These are phyloP conservation scores for Borovskyia barvae DNA, from an alignment of 208 protist species.

Conservation along the genomic window DNA sequence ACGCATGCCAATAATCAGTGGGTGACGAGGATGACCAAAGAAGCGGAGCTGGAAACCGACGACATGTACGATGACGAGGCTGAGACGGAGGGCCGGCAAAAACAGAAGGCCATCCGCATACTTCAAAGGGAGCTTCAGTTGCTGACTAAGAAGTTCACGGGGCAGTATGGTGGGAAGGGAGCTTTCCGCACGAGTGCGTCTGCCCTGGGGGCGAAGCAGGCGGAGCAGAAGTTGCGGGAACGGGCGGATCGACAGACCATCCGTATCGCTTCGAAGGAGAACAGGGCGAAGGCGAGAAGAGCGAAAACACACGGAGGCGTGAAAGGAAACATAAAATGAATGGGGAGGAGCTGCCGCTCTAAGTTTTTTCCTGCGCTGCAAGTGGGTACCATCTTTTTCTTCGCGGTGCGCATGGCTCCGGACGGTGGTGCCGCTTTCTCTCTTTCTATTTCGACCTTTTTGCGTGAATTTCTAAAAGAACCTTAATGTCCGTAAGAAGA, in stretches of 20 bases:
- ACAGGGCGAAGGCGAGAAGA: conserved; percentile 8
- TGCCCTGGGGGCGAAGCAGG: conserved; percentile 68
- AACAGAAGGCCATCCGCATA: conserved; percentile 75
- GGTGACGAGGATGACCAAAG: conserved; percentile 71
- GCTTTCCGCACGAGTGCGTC: conserved; percentile 77
- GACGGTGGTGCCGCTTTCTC: too few species aligned
- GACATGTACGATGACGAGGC: conserved; percentile 83
- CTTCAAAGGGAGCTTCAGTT: conserved; percentile 63
- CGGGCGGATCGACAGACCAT: conserved; percentile 64
- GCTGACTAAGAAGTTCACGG: conserved; percentile 69
- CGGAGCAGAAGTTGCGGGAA: conserved; percentile 65
- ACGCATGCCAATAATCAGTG: conserved; percentile 59
- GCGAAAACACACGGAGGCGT: background rate
- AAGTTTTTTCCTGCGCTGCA: too few species aligned
- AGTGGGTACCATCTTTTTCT: too few species aligned
- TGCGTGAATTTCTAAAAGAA: too few species aligned
- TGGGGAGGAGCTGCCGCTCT: too few species aligned
- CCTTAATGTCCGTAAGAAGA: too few species aligned
- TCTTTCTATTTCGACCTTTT: too few species aligned
- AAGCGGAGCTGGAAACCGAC: conserved; percentile 77
- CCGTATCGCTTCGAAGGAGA: conserved; percentile 14
- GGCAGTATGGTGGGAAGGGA: conserved; percentile 72
- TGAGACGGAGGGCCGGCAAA: conserved; percentile 63
- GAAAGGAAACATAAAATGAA: background rate
- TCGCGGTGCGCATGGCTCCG: too few species aligned